These are phyloP conservation scores for Atkinsonella hypoxylon DNA, from an alignment of 2,329 filamentous ascomycete species.

Conservation along the genomic window DNA sequence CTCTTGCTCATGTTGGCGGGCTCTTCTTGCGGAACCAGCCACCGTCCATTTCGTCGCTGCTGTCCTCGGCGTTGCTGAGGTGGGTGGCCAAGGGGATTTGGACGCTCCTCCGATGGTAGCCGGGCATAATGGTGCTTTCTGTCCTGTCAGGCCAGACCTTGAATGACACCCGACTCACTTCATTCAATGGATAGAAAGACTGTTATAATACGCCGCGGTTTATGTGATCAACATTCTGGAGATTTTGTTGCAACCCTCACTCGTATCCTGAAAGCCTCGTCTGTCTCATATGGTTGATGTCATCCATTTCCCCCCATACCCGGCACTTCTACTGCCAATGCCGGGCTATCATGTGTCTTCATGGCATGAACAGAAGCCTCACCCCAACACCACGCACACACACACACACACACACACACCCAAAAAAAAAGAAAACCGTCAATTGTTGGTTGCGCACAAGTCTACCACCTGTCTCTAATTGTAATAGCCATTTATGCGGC, in stretches of 20 bases:
- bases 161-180: not conserved
- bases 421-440: not conserved
- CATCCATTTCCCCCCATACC: not conserved
- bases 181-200: not conserved
- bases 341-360: not conserved
- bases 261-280: slow-evolving; percentile 13
- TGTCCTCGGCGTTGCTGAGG: not conserved
- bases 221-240: slow-evolving; percentile 3
- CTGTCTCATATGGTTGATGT: not conserved
- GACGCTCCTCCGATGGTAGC: not conserved
- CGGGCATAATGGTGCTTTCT: not conserved
- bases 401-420: too few species aligned
- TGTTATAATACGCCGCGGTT: not conserved
- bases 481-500: slow-evolving; percentile 24
- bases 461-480: slow-evolving; percentile 18
- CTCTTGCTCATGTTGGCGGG: not conserved
- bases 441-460: slow-evolving; percentile 14
- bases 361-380: not conserved
- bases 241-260: slow-evolving; percentile 1
- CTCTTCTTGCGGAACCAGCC: not conserved
- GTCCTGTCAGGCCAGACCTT: not conserved
- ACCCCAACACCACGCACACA: not conserved
- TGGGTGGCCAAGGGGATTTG: not conserved
- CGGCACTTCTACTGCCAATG: not conserved
- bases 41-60: not conserved